Conservation (phyloP, 2,329 filamentous ascomycete genomes). For the Penicillium sp. region DNA sequence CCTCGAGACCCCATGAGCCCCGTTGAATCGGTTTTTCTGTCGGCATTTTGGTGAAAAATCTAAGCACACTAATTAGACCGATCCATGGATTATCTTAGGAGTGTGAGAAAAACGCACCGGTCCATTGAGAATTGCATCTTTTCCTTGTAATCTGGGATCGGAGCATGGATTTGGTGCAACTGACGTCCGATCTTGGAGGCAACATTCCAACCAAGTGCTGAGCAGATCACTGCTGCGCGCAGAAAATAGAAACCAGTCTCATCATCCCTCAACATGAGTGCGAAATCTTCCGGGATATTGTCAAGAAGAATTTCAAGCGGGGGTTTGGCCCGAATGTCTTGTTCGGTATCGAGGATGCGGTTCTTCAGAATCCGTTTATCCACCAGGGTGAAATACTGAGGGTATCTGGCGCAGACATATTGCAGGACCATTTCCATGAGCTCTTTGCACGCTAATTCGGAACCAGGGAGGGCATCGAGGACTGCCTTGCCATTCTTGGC, state of each 20-base stretch:
- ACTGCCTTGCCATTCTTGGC: constrained; percentile 66
- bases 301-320: constrained; percentile 74
- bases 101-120: constrained; percentile 54
- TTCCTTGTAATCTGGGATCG: constrained; percentile 81
- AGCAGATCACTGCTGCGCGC: constrained; percentile 77
- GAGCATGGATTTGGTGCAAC: constrained; percentile 71
- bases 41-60: constrained; percentile 81
- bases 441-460: constrained; percentile 80
- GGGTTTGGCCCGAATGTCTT: constrained; percentile 63
- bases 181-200: constrained; percentile 72
- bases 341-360: constrained; percentile 65
- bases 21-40: constrained; percentile 77
- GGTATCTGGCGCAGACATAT: constrained; percentile 78
- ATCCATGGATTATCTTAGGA: background rate
- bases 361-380: constrained; percentile 68
- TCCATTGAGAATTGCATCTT: constrained; percentile 92
- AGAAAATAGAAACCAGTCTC: constrained; percentile 73
- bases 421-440: constrained; percentile 85
- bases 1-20: constrained; percentile 81
- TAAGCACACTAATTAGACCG: constrained; percentile 34
- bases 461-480: constrained; percentile 71
- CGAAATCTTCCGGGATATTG: constrained; percentile 85
- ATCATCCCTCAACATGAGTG: constrained; percentile 72
- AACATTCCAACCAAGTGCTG: constrained; percentile 78
- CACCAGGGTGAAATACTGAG: constrained; percentile 68